These are phyloP conservation scores for Gracilaria vermiculophylla DNA, from an alignment of 23 red algal genomes.

Conservation along the genomic window DNA sequence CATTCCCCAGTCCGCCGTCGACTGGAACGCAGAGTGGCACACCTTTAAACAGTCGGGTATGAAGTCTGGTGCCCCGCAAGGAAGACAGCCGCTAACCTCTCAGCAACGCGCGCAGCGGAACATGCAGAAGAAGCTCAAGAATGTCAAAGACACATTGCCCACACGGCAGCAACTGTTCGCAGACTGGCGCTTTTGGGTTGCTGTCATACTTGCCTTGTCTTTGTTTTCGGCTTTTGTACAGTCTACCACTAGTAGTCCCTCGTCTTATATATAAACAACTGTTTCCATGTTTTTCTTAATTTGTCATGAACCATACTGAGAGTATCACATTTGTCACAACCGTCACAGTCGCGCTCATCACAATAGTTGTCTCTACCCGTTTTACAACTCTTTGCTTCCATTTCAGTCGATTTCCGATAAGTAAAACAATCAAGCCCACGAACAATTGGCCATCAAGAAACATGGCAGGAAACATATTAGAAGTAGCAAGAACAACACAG, in stretches of 20 bases:
- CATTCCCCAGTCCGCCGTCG: slow-evolving; percentile 67
- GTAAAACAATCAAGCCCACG: background rate
- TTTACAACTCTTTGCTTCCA: background rate
- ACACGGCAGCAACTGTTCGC: slow-evolving; percentile 9
- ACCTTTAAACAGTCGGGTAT: slow-evolving; percentile 35
- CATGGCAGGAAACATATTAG: slow-evolving; percentile 71
- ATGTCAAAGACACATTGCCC: background rate
- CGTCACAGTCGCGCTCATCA: slow-evolving; percentile 8
- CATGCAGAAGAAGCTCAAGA: background rate
- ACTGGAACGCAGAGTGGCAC: slow-evolving; percentile 77
- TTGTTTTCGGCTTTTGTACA: slow-evolving; percentile 56
- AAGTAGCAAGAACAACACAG: slow-evolving; percentile 51
- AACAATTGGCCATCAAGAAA: slow-evolving; percentile 67
- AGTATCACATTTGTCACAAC: slow-evolving; percentile 36
- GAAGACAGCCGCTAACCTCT: slow-evolving; percentile 28
- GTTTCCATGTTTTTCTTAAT: background rate
- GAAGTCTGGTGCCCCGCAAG: slow-evolving; percentile 13
- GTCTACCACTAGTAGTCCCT: background rate
- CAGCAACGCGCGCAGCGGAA: slow-evolving; percentile 37
- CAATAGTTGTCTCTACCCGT: background rate
- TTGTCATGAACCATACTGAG: slow-evolving; percentile 1
- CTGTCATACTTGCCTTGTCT: slow-evolving; percentile 13
- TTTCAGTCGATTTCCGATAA: background rate
- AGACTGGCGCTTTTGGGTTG: slow-evolving; percentile 89
- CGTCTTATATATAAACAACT: background rate